Percentiles rank a stretch among this genome's conserved stretches.
Evolutionary conservation across 2,329 filamentous ascomycete species (phyloP).

Genomic region (Scleromitrula shiraiana): DNA sequence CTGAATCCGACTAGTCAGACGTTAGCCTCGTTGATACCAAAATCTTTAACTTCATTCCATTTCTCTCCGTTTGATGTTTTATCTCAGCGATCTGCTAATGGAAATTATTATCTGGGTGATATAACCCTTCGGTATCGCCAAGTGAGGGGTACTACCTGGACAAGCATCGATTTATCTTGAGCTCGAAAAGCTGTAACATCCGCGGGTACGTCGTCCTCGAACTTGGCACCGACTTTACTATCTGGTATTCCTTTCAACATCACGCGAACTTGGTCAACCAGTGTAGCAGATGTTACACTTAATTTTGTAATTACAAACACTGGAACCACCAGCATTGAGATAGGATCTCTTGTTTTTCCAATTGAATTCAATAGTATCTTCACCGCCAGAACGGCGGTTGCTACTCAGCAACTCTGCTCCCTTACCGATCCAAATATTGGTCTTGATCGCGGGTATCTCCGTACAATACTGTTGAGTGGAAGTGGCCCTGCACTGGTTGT

Average conservation of each 20-base stretch:
- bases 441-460: conserved; percentile 48
- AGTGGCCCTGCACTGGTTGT: conserved; percentile 39
- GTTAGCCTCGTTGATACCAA: conserved; percentile 39
- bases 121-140: conserved; percentile 47
- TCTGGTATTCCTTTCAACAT: conserved; percentile 35
- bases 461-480: conserved; percentile 44
- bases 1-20: conserved; percentile 40
- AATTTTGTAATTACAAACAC: conserved; percentile 44
- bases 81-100: conserved; percentile 38
- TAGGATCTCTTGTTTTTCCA: conserved; percentile 50
- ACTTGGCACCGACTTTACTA: conserved; percentile 36
- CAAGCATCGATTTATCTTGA: conserved; percentile 38
- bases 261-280: conserved; percentile 43
- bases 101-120: conserved; percentile 52
- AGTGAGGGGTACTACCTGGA: conserved; percentile 35
- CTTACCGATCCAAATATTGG: conserved; percentile 54
- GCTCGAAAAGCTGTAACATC: conserved; percentile 29
- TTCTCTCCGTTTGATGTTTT: conserved; percentile 48
- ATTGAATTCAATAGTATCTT: conserved; percentile 58
- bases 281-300: conserved; percentile 42
- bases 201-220: conserved; percentile 32
- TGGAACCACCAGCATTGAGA: conserved; percentile 35
- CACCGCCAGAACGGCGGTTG: conserved; percentile 38
- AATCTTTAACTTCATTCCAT: conserved; percentile 37
- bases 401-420: conserved; percentile 44